Base-by-base conservation (phyloP, 129 eudicot genomes). In the Helianthus tuberosus region DNA sequence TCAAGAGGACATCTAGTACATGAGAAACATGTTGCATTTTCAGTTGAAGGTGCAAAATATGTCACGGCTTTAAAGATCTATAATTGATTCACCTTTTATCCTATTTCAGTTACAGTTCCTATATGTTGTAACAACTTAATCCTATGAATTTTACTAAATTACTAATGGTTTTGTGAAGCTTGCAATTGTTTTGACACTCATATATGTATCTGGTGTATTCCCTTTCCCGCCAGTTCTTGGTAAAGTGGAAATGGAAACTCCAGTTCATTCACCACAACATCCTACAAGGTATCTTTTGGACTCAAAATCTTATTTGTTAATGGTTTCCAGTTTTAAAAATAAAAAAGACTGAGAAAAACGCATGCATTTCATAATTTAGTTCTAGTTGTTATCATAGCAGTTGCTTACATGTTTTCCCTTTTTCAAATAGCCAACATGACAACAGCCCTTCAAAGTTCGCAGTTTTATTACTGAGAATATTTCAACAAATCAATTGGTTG, bases 11-110 rank as follows among this genome's bases (percentile, higher is more conserved):
- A 68, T 75, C 70, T 81, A 36, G 79, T 25, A 58, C 85, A 64
- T 69, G 96, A 93, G 85, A 76, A 89, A 72, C 98, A 93, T 85
- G 98, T 86, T 53, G 87, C 97, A 27, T 93, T 93, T 80, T 86
- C 97, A 58, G 80, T 93, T 60, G 93, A 90, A 93, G 98, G 98
- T 93, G 77, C 65, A 35, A 35, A 43, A 72, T 38, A 50, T 53
- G 48, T 77, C 66, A 76, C 6, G 36, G 25, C 62, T 57, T 17
- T 17, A 15, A 76, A 57, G 55, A 55, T 59, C 36, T 52, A 13
- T 77, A 32, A 50, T 14, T 8, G 60, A 44, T 72, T 27, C 74
- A 79, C 63, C 38, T 64, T 61, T 32, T 3, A 54, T 66, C 10
- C 1, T 43, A 51, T 68, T 66, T 64, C 8, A 65, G 27, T 36